A percentile compares a stretch with the other conserved stretches of the same genome.
phyloP scores from a whole-genome alignment of 352 stramenopile species.

The Saprolegnia diclina region DNA sequence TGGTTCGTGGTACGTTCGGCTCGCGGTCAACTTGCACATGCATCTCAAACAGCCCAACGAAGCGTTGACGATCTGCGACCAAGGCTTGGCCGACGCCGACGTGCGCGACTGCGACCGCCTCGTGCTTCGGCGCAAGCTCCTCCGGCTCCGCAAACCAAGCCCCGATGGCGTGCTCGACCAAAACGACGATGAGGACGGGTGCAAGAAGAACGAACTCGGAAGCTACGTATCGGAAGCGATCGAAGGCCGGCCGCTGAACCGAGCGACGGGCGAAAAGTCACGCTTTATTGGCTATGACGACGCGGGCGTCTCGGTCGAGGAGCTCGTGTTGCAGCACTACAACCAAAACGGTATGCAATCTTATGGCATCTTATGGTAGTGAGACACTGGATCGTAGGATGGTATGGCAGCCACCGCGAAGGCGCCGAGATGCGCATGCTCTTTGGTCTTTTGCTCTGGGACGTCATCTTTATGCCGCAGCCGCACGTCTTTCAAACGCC shows the following conservation, averaged over 20 bases:
- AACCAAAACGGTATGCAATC: constrained; percentile 31
- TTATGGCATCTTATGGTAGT: constrained; percentile 26
- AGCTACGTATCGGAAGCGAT: constrained; percentile 46
- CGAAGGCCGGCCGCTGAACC: constrained; percentile 65
- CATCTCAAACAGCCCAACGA: constrained; percentile 50
- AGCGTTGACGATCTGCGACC: constrained; percentile 40
- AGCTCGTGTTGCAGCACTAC: constrained; percentile 76
- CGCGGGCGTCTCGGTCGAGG: constrained; percentile 76
- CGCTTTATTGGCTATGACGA: constrained; percentile 85
- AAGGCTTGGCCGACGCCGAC: constrained; percentile 51
- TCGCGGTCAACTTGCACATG: constrained; percentile 69
- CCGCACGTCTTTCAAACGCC: constrained; percentile 83
- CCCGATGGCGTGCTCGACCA: constrained; percentile 24
- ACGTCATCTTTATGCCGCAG: constrained; percentile 62
- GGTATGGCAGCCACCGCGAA: constrained; percentile 85
- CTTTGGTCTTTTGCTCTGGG: constrained; percentile 86
- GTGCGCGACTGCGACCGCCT: constrained; percentile 53
- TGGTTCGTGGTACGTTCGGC: constrained; percentile 64
- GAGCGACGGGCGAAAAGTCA: constrained; percentile 68
- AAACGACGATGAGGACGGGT: no score
- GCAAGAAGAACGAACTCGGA: not conserved
- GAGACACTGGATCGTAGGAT: constrained; percentile 36
- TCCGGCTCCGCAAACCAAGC: constrained; percentile 40
- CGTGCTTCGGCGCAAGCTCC: constrained; percentile 42
- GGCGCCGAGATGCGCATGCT: constrained; percentile 60